Evolutionary conservation across 345 rosid genomes (phyloP).

Genomic region (Melastoma malabathricum): DNA sequence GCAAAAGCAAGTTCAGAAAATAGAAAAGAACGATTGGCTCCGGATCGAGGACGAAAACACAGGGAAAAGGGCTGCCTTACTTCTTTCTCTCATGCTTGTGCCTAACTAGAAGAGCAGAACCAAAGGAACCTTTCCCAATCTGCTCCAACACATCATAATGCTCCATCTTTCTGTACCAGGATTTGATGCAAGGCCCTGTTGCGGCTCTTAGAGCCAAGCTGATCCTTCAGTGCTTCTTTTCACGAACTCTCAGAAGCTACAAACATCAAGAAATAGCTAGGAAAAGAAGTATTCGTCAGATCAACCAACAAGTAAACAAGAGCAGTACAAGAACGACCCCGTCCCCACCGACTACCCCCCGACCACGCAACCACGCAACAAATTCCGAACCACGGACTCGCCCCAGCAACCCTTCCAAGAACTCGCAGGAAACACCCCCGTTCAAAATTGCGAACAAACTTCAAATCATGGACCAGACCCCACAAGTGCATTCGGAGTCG

Average conservation of each 20-base stretch:
- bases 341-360: no score
- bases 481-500: no score
- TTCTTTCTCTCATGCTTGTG: conserved; percentile 90
- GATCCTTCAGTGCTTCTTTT: background rate
- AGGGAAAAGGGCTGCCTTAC: conserved; percentile 23
- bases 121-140: conserved; percentile 93
- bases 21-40: background rate
- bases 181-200: background rate
- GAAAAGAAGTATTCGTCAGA: no score
- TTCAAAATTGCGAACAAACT: no score
- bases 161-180: conserved; percentile 37
- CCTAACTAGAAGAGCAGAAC: conserved; percentile 94
- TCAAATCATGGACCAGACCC: no score
- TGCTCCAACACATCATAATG: conserved; percentile 84
- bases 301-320: no score
- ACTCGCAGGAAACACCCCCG: no score
- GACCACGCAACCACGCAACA: no score
- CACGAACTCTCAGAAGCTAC: background rate
- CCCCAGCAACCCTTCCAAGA: no score
- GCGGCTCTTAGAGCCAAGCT: background rate
- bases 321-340: background rate
- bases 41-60: background rate
- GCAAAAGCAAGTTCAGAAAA: conserved; percentile 2
- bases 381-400: no score
- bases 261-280: no score